phyloP scores from a whole-genome alignment of 768 basidiomycete genomes.

The Leucogyrophana mollusca region DNA sequence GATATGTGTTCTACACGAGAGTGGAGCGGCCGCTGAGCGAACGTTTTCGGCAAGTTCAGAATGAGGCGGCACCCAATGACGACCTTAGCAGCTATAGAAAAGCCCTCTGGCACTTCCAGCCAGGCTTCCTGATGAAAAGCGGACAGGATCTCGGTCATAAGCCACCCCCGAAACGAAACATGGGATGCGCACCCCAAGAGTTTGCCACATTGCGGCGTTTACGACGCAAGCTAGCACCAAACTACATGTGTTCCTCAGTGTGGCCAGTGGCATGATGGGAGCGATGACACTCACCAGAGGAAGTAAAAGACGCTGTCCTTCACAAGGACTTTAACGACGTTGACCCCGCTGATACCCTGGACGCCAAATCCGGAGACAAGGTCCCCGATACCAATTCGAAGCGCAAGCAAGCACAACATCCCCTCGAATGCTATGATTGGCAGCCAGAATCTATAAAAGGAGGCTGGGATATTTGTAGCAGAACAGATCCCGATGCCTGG shows the following conservation, averaged over 20 bases:
- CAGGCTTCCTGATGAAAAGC: background rate
- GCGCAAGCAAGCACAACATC: slow-evolving; percentile 48
- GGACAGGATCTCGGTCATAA: too few relatives aligned
- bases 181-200: background rate
- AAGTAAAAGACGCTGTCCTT: slow-evolving; percentile 53
- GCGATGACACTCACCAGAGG: background rate
- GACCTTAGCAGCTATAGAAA: background rate
- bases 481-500: slow-evolving; percentile 41
- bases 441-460: slow-evolving; percentile 60
- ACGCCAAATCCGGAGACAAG: slow-evolving; percentile 29
- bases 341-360: slow-evolving; percentile 32
- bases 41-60: slow-evolving; percentile 1
- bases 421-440: slow-evolving; percentile 55
- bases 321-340: slow-evolving; percentile 47
- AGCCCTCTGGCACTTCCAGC: slow-evolving; percentile 7
- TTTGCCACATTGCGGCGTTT: slow-evolving; percentile 6
- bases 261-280: background rate
- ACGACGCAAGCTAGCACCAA: background rate
- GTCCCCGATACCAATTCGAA: slow-evolving; percentile 45
- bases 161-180: background rate
- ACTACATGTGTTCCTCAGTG: background rate
- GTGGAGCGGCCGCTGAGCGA: background rate
- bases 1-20: too few relatives aligned
- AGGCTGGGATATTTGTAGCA: slow-evolving; percentile 34
- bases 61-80: slow-evolving; percentile 7